A percentile compares a stretch with the other conserved stretches of the same genome.
These are phyloP conservation scores for Allomyces arbusculus DNA, from an alignment of 192 early-diverging fungal species.

Conservation along the genomic window DNA sequence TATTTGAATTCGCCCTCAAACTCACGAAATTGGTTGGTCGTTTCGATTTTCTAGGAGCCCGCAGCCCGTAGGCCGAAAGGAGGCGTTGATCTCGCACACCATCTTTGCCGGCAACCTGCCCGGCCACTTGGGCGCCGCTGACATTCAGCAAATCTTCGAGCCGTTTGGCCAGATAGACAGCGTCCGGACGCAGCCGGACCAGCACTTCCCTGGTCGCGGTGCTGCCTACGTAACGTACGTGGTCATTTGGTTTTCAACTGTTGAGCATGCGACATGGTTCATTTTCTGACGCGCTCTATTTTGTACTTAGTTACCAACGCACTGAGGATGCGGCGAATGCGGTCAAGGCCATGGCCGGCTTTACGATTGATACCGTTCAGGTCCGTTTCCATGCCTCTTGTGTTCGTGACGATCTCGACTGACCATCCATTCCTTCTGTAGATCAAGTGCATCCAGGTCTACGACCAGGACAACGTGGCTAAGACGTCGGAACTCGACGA, in stretches of 20 bases:
- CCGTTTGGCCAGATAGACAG: slow-evolving; percentile 66
- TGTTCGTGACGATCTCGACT: not conserved
- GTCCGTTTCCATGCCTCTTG: too few species aligned
- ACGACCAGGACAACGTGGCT: slow-evolving; percentile 1
- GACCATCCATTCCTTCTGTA: slow-evolving; percentile 3
- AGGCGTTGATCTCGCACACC: not conserved
- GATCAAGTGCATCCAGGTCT: slow-evolving; percentile 6
- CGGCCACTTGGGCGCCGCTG: slow-evolving; percentile 29
- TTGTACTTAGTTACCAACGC: not conserved
- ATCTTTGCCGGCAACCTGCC: slow-evolving; percentile 27
- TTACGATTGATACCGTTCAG: too few species aligned
- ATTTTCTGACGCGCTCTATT: not conserved
- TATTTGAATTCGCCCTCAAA: too few species aligned
- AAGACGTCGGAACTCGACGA: slow-evolving; percentile 12
- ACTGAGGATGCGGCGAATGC: too few species aligned
- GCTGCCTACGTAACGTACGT: slow-evolving; percentile 12
- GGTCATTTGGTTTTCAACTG: not conserved
- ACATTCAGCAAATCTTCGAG: slow-evolving; percentile 62
- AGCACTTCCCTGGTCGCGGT: slow-evolving; percentile 18
- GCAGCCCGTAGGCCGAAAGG: slow-evolving; percentile 3
- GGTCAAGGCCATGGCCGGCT: too few species aligned
- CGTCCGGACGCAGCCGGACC: slow-evolving; percentile 15
- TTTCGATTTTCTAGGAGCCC: not conserved
- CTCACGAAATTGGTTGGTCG: too few species aligned
- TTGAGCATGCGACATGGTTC: not conserved